Conservation (phyloP, 495 filamentous ascomycete species). For the Penicillium longicatenatum region DNA sequence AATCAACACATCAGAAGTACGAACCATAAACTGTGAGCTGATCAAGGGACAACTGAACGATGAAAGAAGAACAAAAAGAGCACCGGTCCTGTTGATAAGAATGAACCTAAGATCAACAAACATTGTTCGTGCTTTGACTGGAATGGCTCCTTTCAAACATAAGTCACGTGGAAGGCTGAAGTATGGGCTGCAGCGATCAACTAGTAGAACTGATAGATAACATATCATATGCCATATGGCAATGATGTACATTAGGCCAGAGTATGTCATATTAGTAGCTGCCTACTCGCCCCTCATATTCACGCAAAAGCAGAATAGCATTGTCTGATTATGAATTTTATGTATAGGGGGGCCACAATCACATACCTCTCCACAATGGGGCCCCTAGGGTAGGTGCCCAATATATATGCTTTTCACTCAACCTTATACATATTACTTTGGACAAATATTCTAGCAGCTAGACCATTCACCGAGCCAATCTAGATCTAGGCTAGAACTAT, state of each 20-base stretch:
- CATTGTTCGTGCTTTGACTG: not conserved
- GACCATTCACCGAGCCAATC: not conserved
- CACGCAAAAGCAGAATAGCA: not conserved
- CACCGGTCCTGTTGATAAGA: not conserved
- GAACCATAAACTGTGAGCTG: not conserved
- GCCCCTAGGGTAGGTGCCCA: not conserved
- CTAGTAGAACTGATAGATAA: not conserved
- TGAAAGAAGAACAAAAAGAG: not conserved
- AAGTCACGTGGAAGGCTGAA: not conserved
- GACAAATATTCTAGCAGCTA: not conserved
- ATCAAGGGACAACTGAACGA: not conserved
- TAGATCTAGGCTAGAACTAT: not conserved
- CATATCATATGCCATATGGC: constrained; percentile 1
- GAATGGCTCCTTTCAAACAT: constrained; percentile 1
- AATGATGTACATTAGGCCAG: not conserved
- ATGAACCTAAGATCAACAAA: not conserved
- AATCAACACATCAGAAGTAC: constrained; percentile 6
- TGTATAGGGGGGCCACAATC: not conserved
- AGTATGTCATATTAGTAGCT: too few species aligned
- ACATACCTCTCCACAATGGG: not conserved
- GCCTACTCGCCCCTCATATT: not conserved
- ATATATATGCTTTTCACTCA: not conserved
- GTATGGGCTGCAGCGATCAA: not conserved
- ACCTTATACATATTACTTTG: not conserved
- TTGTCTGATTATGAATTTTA: not conserved